Evolutionary conservation across 345 rosid species (phyloP).

Genomic region (Euphorbia tirucalli): DNA sequence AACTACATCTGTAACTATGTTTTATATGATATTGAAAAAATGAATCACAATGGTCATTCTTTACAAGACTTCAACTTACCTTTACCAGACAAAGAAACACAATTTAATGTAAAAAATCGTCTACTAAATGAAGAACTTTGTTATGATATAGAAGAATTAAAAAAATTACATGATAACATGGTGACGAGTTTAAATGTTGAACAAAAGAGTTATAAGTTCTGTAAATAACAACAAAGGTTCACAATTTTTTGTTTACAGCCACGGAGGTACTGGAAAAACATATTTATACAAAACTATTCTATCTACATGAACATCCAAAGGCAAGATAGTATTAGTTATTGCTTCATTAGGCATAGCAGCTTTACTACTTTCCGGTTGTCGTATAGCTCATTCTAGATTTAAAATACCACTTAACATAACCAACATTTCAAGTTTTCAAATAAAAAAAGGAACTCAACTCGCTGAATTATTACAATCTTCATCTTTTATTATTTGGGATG

Average conservation of each 20-base stretch:
- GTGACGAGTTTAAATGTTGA: background rate
- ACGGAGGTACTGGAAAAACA: background rate
- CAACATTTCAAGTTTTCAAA: background rate
- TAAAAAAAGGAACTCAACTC: background rate
- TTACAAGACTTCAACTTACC: background rate
- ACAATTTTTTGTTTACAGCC: background rate
- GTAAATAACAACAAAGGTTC: background rate
- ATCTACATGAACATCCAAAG: background rate
- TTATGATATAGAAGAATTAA: background rate
- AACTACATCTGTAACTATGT: background rate
- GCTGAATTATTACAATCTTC: background rate
- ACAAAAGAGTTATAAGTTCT: background rate
- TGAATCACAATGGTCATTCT: background rate
- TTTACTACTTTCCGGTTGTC: background rate
- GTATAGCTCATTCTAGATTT: conserved; percentile 13
- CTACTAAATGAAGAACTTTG: background rate
- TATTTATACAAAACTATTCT: background rate
- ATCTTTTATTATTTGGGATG: conserved; percentile 9
- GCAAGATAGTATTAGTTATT: background rate
- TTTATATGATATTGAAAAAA: background rate
- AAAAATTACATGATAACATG: background rate
- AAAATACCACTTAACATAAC: background rate
- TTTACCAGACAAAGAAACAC: background rate
- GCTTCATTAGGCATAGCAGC: background rate
- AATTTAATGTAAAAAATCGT: background rate